A percentile compares a stretch with the other conserved stretches of the same genome.
Evolutionary conservation across 1,284 basidiomycete genomes (phyloP).

Genomic region (Cryptococcus deneoformans): DNA sequence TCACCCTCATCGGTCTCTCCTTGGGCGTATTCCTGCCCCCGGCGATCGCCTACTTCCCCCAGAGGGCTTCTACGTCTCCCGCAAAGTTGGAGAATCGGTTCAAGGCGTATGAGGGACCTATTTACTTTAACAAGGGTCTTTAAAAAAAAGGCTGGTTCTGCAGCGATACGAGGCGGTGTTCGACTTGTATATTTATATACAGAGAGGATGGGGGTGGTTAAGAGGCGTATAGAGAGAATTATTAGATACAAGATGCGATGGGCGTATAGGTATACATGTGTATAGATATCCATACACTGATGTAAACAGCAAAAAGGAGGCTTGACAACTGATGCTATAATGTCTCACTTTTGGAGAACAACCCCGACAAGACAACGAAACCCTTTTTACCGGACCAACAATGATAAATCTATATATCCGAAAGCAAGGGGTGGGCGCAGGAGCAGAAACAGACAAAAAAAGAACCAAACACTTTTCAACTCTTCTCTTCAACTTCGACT

Average conservation of each 20-base stretch:
- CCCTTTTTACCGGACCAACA: not conserved
- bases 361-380: no score
- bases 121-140: conserved; percentile 56
- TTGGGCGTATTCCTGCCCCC: conserved; percentile 56
- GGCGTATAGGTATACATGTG: not conserved
- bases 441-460: no score
- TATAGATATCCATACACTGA: not conserved
- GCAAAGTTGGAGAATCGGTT: conserved; percentile 48
- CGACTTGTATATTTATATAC: no score
- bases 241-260: not conserved
- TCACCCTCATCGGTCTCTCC: conserved; percentile 52
- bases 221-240: not conserved
- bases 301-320: no score
- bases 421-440: no score
- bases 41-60: conserved; percentile 57
- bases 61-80: conserved; percentile 48
- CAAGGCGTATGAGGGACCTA: conserved; percentile 38
- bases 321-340: no score
- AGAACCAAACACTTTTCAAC: not conserved
- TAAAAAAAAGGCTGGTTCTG: conserved; percentile 16
- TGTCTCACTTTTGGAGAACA: no score
- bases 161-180: no score
- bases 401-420: not conserved
- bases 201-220: no score
- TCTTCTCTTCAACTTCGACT: conserved; percentile 19